Conservation (phyloP, 2,329 filamentous ascomycete genomes). For the Penicillium sp. region DNA sequence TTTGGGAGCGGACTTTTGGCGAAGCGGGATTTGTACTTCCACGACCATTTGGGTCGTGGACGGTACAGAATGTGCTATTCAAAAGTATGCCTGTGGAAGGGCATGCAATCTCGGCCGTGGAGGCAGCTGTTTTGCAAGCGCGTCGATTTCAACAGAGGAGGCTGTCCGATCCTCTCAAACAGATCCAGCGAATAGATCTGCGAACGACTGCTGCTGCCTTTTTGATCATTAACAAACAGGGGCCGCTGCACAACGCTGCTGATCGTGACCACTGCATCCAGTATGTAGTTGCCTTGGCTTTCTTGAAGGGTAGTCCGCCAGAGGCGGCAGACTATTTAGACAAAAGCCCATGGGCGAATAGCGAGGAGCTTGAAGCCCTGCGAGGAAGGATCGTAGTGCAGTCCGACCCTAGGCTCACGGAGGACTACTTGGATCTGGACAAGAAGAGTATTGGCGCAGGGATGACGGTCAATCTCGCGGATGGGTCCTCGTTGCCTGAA, state of each 20-base stretch:
- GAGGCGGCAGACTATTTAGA: constrained; percentile 31
- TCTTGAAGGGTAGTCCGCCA: constrained; percentile 31
- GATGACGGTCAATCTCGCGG: constrained; percentile 25
- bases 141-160: constrained; percentile 12
- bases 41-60: constrained; percentile 21
- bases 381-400: constrained; percentile 26
- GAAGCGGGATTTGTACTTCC: constrained; percentile 19
- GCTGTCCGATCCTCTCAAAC: constrained; percentile 7
- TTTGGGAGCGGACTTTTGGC: constrained; percentile 29
- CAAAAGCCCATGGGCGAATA: constrained; percentile 24
- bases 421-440: constrained; percentile 30
- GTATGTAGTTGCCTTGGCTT: constrained; percentile 33
- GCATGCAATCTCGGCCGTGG: constrained; percentile 35
- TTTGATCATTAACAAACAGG: constrained; percentile 36
- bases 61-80: constrained; percentile 25
- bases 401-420: constrained; percentile 29
- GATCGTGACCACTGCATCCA: constrained; percentile 40
- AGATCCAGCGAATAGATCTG: constrained; percentile 29
- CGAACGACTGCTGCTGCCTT: constrained; percentile 31
- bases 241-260: constrained; percentile 28
- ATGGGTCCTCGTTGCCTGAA: constrained; percentile 28
- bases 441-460: constrained; percentile 29
- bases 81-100: constrained; percentile 34
- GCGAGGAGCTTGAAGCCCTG: constrained; percentile 21
- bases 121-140: constrained; percentile 28